Conservation (phyloP, 1,284 basidiomycete species). For the Cutaneotrichosporon spelunceum region DNA sequence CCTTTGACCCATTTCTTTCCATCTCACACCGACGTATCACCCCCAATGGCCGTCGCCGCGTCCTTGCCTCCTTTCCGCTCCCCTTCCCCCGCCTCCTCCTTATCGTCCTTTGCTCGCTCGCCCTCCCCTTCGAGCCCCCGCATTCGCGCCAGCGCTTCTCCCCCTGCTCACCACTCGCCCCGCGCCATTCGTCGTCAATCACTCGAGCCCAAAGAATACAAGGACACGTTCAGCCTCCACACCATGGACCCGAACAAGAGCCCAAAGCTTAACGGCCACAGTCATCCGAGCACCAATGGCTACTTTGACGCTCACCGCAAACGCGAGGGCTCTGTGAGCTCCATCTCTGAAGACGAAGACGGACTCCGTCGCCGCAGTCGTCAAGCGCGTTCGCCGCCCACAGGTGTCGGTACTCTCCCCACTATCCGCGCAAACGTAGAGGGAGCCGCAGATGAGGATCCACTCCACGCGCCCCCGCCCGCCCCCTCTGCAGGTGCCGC, state of each 20-base stretch:
- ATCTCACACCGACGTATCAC: not conserved
- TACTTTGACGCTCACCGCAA: not conserved
- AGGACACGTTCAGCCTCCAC: constrained; percentile 4
- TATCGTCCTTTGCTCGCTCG: constrained; percentile 8
- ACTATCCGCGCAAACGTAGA: constrained; percentile 36
- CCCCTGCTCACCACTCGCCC: constrained; percentile 11
- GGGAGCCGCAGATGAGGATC: constrained; percentile 17
- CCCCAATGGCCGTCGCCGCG: constrained; percentile 18
- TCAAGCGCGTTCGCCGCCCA: constrained; percentile 13
- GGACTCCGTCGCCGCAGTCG: constrained; percentile 10
- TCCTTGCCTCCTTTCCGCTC: constrained; percentile 6
- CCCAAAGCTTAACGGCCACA: constrained; percentile 7
- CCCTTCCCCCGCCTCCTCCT: constrained; percentile 11
- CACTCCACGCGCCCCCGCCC: constrained; percentile 21
- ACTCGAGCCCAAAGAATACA: constrained; percentile 8
- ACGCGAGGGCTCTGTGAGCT: not conserved
- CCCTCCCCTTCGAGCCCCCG: constrained; percentile 16
- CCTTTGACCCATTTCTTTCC: not conserved
- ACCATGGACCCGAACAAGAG: constrained; percentile 10
- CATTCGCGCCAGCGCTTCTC: constrained; percentile 14
- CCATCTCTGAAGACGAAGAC: constrained; percentile 17
- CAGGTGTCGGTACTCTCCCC: constrained; percentile 28
- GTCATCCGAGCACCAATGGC: constrained; percentile 9
- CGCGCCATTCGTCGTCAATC: constrained; percentile 16
- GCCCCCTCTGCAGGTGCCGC: constrained; percentile 18